Evolutionary conservation across 2,329 filamentous ascomycete species (phyloP).

Genomic region (Diaporthe capsici): DNA sequence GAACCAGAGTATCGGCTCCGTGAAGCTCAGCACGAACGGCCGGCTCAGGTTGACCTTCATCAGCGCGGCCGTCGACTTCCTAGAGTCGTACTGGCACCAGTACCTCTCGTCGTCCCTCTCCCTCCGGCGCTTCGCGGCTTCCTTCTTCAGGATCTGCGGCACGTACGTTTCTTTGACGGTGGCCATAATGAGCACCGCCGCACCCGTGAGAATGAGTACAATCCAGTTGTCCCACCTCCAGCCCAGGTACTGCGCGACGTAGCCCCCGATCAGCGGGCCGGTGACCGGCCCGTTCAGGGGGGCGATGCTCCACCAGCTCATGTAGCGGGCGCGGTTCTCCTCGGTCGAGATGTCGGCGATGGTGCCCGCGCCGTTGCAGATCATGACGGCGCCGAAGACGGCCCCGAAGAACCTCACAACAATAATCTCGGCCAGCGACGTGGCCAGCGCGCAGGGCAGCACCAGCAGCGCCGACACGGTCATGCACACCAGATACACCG

Average conservation of each 20-base stretch:
- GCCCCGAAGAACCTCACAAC: conserved; percentile 77
- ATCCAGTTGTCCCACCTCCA: conserved; percentile 94
- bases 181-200: conserved; percentile 70
- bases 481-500: conserved; percentile 76
- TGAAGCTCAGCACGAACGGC: conserved; percentile 82
- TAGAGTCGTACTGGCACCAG: conserved; percentile 84
- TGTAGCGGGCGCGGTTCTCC: conserved; percentile 83
- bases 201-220: conserved; percentile 78
- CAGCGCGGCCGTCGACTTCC: conserved; percentile 73
- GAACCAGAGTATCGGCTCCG: conserved; percentile 85
- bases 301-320: conserved; percentile 86
- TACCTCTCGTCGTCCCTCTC: conserved; percentile 79
- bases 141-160: conserved; percentile 77
- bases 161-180: conserved; percentile 82
- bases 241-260: conserved; percentile 81
- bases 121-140: conserved; percentile 74
- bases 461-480: conserved; percentile 74
- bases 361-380: conserved; percentile 86
- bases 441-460: conserved; percentile 78
- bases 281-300: conserved; percentile 81
- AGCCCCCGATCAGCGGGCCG: conserved; percentile 81
- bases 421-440: conserved; percentile 74
- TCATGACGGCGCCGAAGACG: conserved; percentile 74
- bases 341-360: conserved; percentile 87
- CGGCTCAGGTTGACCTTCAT: conserved; percentile 82